Percentiles rank a stretch among this genome's conserved stretches.
phyloP scores from a whole-genome alignment of 345 rosid genomes.

The Arabis hirsuta region DNA sequence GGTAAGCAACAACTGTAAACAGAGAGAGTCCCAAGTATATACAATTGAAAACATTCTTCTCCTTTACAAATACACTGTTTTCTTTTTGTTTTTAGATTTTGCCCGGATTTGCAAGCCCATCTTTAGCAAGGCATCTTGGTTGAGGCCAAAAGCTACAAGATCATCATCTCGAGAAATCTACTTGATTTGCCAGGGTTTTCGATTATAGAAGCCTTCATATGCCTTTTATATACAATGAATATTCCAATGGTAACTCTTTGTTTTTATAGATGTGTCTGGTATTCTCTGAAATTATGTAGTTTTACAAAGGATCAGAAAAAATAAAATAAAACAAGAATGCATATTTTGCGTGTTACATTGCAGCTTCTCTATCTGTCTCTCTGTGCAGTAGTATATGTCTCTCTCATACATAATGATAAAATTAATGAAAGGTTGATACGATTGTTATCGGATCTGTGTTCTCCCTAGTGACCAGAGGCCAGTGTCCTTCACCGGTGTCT shows the following conservation, averaged over 20 bases:
- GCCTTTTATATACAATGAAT: conserved; percentile 7
- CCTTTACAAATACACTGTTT: conserved; percentile 4
- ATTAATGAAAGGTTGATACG: background rate
- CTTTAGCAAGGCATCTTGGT: conserved; percentile 82
- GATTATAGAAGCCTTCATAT: conserved; percentile 28
- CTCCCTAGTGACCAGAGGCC: conserved; percentile 96
- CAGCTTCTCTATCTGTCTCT: conserved; percentile 9
- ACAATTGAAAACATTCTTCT: background rate
- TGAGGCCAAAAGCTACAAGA: conserved; percentile 95
- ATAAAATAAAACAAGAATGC: background rate
- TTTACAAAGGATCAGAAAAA: conserved; percentile 17
- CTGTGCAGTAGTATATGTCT: conserved; percentile 29
- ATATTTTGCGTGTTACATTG: conserved; percentile 38
- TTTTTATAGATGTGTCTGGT: conserved; percentile 6
- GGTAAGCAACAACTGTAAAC: conserved; percentile 47
- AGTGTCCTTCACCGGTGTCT: conserved; percentile 90
- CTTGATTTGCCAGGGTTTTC: conserved; percentile 77
- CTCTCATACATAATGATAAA: conserved; percentile 18
- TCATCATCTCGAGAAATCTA: conserved; percentile 94
- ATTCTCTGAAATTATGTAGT: conserved; percentile 2
- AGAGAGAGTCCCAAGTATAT: background rate
- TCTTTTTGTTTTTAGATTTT: conserved; percentile 57
- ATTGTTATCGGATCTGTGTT: conserved; percentile 72
- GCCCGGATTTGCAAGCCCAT: conserved; percentile 73
- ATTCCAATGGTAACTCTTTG: conserved; percentile 13